Conservation (phyloP, 2,329 filamentous ascomycete species). For the Cercospora nicotianae region DNA sequence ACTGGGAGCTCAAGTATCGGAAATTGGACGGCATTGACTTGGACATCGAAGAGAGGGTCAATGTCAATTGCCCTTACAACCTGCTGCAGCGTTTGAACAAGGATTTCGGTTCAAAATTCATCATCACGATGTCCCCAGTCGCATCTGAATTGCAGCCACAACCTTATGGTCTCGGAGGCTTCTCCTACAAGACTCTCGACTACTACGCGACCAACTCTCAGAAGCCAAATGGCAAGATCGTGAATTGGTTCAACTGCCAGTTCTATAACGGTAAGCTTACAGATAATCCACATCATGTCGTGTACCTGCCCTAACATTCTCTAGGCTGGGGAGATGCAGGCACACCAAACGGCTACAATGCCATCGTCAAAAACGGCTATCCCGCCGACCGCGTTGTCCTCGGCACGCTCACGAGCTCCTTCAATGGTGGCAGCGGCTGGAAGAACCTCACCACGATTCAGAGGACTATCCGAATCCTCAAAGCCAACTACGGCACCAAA, state of each 20-base stretch:
- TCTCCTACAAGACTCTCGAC: conserved; percentile 31
- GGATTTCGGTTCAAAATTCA: conserved; percentile 34
- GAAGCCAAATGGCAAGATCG: conserved; percentile 32
- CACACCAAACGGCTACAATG: conserved; percentile 28
- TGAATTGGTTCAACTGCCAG: conserved; percentile 36
- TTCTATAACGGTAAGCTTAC: conserved; percentile 28
- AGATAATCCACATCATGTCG: conserved; percentile 12
- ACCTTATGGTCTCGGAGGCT: conserved; percentile 29
- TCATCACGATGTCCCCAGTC: conserved; percentile 37
- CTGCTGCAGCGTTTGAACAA: conserved; percentile 30
- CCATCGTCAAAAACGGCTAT: conserved; percentile 31
- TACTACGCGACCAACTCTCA: conserved; percentile 21
- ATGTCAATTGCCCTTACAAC: conserved; percentile 29
- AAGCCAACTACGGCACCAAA: conserved; percentile 23
- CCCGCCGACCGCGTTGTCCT: conserved; percentile 28
- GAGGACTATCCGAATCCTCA: conserved; percentile 25
- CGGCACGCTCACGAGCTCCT: conserved; percentile 29
- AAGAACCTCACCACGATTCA: conserved; percentile 23
- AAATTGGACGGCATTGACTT: conserved; percentile 35
- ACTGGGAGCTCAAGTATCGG: conserved; percentile 28
- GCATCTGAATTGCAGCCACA: conserved; percentile 28
- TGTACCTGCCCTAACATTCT: conserved; percentile 11
- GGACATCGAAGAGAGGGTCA: conserved; percentile 36
- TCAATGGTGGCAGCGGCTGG: conserved; percentile 33
- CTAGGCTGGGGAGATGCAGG: conserved; percentile 35